Evolutionary conservation across 345 rosid genomes (phyloP).

Genomic region (Mercurialis annua): DNA sequence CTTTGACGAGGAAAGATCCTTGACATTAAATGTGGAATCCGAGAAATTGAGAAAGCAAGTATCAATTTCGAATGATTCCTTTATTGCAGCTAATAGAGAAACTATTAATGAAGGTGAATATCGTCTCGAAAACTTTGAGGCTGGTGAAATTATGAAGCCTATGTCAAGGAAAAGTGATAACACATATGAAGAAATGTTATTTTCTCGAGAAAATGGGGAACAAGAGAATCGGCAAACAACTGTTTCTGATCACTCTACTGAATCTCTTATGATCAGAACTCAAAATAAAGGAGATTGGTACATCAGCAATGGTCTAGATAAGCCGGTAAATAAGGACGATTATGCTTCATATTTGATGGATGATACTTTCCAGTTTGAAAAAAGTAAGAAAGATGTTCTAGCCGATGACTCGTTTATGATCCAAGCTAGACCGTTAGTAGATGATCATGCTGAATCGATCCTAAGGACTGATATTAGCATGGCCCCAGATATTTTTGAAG

Average conservation of each 20-base stretch:
- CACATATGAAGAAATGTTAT: slow-evolving; percentile 50
- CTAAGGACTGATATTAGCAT: slow-evolving; percentile 56
- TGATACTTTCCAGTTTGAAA: slow-evolving; percentile 25
- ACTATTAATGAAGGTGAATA: slow-evolving; percentile 36
- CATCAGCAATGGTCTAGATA: slow-evolving; percentile 37
- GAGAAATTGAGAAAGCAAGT: slow-evolving; percentile 43
- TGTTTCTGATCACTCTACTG: slow-evolving; percentile 40
- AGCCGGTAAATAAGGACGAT: slow-evolving; percentile 35
- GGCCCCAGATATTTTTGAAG: slow-evolving; percentile 56
- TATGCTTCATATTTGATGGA: slow-evolving; percentile 38
- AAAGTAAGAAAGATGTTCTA: slow-evolving; percentile 46
- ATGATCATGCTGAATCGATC: slow-evolving; percentile 42
- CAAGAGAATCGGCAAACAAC: slow-evolving; percentile 30
- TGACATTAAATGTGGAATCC: slow-evolving; percentile 33
- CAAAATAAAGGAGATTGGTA: slow-evolving; percentile 76
- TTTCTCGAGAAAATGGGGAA: slow-evolving; percentile 37
- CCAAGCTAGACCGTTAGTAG: slow-evolving; percentile 46
- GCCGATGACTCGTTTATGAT: slow-evolving; percentile 91
- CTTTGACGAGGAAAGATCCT: slow-evolving; percentile 34
- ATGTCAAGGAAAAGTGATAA: slow-evolving; percentile 38
- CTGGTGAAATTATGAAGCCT: slow-evolving; percentile 35
- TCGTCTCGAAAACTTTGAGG: slow-evolving; percentile 40
- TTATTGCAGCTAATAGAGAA: slow-evolving; percentile 41
- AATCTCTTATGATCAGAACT: slow-evolving; percentile 44
- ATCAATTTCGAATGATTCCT: slow-evolving; percentile 51